Evolutionary conservation across 208 protist species (phyloP), one percentile per base, ranked within the genome.

Genomic region (Herpetomonas tarakana): DNA sequence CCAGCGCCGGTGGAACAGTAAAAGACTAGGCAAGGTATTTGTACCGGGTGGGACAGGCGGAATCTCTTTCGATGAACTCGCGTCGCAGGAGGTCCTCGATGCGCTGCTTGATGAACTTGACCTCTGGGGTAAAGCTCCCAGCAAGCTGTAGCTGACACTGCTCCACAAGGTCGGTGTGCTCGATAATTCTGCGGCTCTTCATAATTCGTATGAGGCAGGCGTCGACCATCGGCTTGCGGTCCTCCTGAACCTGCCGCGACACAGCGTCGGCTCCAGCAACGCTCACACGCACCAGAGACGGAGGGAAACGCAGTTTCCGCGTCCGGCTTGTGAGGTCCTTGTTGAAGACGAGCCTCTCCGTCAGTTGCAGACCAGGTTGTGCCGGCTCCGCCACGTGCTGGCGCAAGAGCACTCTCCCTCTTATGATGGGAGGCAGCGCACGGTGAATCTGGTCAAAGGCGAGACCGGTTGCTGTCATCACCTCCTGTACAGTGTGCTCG

Each of bases 21-120:
- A n/a, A n/a, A n/a, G n/a, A n/a, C 18, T 46, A 69, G 24, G 38
- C 56, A 62, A 49, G 24, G 30, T 59, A 55, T 53, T 21, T 51
- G 45, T 50, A 61, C 21, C 46, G 19, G 46, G 7, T 52, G 46
- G 19, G 12, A 19, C 21, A 26, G 11, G 18, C n/a, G 12, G 22
- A 52, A 66, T 91, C 83, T 1, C 92, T 76, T 41, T 88, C 84
- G 55, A 97, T 83, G 55, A 82, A 94, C 12, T 90, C 82, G 21
- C 84, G 76, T 44, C 77, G 68, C 21, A 97, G 78, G 14, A 97
- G 71, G 31, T 97, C 83, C 60, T 95, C 92, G 53, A 97, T 78
- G 47, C 88, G 74, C 66, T 86, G 74, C 46, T 97, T 97, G 35
- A 97, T 76, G 6, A 93, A 38, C 47, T 82, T 88, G 11, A 74